These are phyloP conservation scores for Camellia japonica DNA, from an alignment of 148 eudicot genomes.

Conservation along the genomic window DNA sequence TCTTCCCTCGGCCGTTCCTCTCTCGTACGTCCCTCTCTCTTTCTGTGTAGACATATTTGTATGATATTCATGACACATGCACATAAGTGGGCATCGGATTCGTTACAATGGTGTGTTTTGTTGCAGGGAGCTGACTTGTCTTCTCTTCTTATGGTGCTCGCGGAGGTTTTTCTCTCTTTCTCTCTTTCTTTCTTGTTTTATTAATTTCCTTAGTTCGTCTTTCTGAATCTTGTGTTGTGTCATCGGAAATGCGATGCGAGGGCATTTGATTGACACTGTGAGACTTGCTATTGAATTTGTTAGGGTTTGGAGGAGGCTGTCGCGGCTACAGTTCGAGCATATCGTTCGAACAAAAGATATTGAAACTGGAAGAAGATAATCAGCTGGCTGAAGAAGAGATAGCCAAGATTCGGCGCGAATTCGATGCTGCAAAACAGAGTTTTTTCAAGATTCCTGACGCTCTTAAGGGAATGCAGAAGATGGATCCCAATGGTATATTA, in stretches of 20 bases:
- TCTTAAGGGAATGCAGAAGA: constrained; percentile 67
- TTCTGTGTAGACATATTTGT: not conserved
- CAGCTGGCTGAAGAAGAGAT: constrained; percentile 37
- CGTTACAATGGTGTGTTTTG: not conserved
- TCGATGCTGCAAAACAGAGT: constrained; percentile 54
- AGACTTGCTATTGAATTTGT: not conserved
- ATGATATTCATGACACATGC: not conserved
- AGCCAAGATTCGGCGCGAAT: constrained; percentile 56
- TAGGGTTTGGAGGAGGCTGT: constrained; percentile 34
- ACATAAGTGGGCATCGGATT: not conserved
- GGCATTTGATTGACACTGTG: not conserved
- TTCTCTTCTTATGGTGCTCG: not conserved
- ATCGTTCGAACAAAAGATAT: constrained; percentile 32
- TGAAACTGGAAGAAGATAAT: constrained; percentile 41
- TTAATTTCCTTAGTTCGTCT: not conserved
- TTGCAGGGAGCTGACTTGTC: constrained; percentile 21
- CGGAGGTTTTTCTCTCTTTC: constrained; percentile 12
- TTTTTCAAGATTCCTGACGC: constrained; percentile 71
- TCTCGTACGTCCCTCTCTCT: constrained; percentile 13
- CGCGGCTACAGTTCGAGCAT: constrained; percentile 30
- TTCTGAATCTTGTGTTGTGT: not conserved
- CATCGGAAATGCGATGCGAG: not conserved
- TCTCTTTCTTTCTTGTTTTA: not conserved
- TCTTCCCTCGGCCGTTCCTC: constrained; percentile 24
- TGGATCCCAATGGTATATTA: constrained; percentile 71